These are phyloP conservation scores for Aristolochia californica DNA, from an alignment of 164 flowering plant species.

Conservation along the genomic window DNA sequence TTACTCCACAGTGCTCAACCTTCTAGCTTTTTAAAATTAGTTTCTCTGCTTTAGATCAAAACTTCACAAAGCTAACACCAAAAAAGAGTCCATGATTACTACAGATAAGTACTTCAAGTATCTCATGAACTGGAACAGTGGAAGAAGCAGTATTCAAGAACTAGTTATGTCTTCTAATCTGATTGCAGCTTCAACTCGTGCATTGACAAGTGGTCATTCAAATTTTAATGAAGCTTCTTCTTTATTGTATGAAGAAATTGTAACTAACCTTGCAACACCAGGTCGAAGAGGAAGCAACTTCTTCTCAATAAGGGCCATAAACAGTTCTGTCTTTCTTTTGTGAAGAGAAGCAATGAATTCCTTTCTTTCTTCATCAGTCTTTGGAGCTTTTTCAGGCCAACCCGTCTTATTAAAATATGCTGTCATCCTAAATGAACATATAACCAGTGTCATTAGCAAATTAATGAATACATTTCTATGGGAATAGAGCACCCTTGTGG, in stretches of 20 bases:
- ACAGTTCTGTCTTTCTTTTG: conserved; percentile 80
- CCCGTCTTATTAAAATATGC: conserved; percentile 89
- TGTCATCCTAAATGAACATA: conserved; percentile 58
- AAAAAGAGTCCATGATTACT: too few relatives aligned
- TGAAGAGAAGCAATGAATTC: conserved; percentile 82
- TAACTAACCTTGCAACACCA: conserved; percentile 82
- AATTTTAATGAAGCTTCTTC: too few relatives aligned
- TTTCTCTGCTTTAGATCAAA: too few relatives aligned
- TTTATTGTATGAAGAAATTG: too few relatives aligned
- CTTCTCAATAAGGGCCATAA: conserved; percentile 94
- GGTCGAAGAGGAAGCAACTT: conserved; percentile 95
- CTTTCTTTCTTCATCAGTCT: conserved; percentile 68
- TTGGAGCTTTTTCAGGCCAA: conserved; percentile 84
- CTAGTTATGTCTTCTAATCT: too few relatives aligned
- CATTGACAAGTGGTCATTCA: too few relatives aligned
- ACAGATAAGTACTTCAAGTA: too few relatives aligned
- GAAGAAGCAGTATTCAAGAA: background rate
- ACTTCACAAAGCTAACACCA: too few relatives aligned
- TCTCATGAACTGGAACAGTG: background rate
- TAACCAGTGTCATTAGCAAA: background rate
- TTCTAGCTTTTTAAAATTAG: too few relatives aligned
- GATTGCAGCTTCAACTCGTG: background rate
- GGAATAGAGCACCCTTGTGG: background rate
- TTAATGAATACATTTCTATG: background rate
- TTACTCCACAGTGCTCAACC: too few relatives aligned